A percentile compares a stretch with the other conserved stretches of the same genome.
Conservation (phyloP, 495 filamentous ascomycete species). For the Neurospora tetraspora region DNA sequence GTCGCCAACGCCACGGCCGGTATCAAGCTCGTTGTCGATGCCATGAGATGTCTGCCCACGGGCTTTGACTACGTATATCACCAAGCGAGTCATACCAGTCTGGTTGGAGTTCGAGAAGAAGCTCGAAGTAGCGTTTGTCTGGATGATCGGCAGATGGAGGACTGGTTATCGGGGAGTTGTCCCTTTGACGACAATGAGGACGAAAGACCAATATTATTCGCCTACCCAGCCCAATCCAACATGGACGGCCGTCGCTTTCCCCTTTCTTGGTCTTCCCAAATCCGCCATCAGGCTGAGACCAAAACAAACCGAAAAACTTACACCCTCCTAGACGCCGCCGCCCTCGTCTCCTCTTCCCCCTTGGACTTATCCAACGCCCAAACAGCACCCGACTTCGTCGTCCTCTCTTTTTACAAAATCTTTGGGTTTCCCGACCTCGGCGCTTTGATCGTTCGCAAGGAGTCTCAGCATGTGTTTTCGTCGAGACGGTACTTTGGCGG, state of each 20-base stretch:
- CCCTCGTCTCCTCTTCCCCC: constrained; percentile 65
- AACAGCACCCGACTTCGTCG: constrained; percentile 73
- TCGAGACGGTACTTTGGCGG: constrained; percentile 79
- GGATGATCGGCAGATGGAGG: constrained; percentile 53
- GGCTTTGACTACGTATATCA: constrained; percentile 83
- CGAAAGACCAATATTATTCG: constrained; percentile 47
- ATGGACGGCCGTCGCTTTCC: constrained; percentile 80
- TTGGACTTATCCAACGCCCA: constrained; percentile 56
- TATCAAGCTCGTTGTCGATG: constrained; percentile 76
- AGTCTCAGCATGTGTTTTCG: constrained; percentile 50
- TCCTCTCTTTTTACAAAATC: constrained; percentile 91
- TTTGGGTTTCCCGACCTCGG: constrained; percentile 93
- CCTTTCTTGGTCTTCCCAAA: constrained; percentile 51
- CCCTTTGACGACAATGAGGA: constrained; percentile 7
- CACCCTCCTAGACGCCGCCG: constrained; percentile 84
- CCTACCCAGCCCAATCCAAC: constrained; percentile 87
- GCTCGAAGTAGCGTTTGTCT: constrained; percentile 59
- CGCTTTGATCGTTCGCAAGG: constrained; percentile 72
- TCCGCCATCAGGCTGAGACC: constrained; percentile 28
- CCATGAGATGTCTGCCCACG: constrained; percentile 48
- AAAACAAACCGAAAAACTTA: constrained; percentile 53
- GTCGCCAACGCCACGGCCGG: constrained; percentile 88
- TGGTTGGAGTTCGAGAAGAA: constrained; percentile 73
- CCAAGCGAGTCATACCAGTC: constrained; percentile 74
- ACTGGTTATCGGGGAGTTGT: constrained; percentile 43